phyloP scores from a whole-genome alignment of 2,329 filamentous ascomycete genomes.

The Ceratocystis papillata region DNA sequence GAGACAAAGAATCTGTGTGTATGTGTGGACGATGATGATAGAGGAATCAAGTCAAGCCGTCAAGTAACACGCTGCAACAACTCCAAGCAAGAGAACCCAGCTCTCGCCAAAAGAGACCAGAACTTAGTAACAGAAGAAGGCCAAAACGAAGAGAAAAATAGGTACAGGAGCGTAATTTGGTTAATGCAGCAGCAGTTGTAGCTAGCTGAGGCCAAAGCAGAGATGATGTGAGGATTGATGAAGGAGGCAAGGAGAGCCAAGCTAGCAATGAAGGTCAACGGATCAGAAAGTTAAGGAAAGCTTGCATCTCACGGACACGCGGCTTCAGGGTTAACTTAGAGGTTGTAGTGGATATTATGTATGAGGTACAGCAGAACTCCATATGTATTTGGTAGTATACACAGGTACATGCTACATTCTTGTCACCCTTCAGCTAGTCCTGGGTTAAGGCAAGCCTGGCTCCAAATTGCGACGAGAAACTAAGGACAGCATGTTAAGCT shows the following conservation, averaged over 20 bases:
- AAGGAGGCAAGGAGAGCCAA: conserved; percentile 8
- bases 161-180: background rate
- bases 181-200: conserved; percentile 3
- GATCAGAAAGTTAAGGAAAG: conserved; percentile 8
- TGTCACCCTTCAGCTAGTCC: background rate
- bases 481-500: conserved; percentile 21
- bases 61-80: conserved; percentile 6
- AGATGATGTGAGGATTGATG: background rate
- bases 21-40: background rate
- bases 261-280: background rate
- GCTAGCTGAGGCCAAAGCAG: conserved; percentile 1
- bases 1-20: background rate
- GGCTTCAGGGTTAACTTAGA: conserved; percentile 1
- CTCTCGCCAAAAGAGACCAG: conserved; percentile 12
- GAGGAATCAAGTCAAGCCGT: background rate
- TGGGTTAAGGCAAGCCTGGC: background rate
- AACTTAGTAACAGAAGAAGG: background rate
- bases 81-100: conserved; percentile 20
- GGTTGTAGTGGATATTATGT: background rate
- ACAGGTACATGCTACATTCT: conserved; percentile 18
- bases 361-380: background rate
- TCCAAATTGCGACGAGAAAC: background rate
- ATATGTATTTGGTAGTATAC: background rate
- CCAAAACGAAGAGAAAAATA: background rate
- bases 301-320: conserved; percentile 14